Evolutionary conservation across 441 rosid genomes (phyloP), one percentile per base, ranked within the genome.

Genomic region (Corymbia citriodora): DNA sequence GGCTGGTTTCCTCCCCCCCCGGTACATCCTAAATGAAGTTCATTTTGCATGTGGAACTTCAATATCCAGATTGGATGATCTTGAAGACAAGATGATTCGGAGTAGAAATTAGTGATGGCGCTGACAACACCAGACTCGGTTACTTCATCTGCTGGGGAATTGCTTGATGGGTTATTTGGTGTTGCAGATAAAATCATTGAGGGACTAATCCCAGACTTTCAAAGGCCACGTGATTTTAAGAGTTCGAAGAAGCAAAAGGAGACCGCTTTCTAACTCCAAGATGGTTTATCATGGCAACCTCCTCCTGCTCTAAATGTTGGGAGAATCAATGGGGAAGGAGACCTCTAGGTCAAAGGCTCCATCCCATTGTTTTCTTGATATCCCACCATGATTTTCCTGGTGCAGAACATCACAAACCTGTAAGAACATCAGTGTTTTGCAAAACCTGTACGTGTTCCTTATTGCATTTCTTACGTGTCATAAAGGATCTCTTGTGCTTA

Each of bases 181-280:
- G 74, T 0, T 16, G 40, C 31, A 4, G 40, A 31, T 21, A 31
- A n/a, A n/a, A 1, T 31, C 4, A 31, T 0, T 0, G 79, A 68
- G 79, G 23, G 40, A 68, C 0, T 68, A 31, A n/a, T 68, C 70
- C 13, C 40, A 68, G 31, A 68, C 40, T 68, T 31, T n/a, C 79
- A 0, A 16, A 68, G 40, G 23, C 1, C 16, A 36, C 65, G 4
- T 59, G 65, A 59, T 59, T 59, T n/a, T 59, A 0, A 0, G 4
- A 59, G 65, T 25, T 59, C 65, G 14, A 59, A 59, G 65, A 25
- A 59, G 65, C n/a, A 0, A 59, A 59, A n/a, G 13, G 52, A 59
- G 65, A 59, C 63, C 63, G 23, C 65, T 59, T 59, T 59, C 65
- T 59, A 59, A 59, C 65, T 59, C 23, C 65, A 1, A 0, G 14